Evolutionary conservation across 1,139 yeast genomes (phyloP).

Genomic region (Geotrichum restrictum): DNA sequence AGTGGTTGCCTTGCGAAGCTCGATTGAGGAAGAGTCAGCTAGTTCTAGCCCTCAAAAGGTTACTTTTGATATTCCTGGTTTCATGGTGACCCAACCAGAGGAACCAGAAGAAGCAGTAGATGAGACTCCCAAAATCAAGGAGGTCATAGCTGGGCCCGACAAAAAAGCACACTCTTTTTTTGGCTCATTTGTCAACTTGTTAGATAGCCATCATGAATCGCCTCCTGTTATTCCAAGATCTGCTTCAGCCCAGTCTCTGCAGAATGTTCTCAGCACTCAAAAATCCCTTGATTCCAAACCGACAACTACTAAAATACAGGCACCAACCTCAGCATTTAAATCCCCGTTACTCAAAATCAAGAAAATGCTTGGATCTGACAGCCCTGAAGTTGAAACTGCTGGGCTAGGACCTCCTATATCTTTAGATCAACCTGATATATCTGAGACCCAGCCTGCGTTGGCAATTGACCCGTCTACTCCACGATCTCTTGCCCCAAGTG

Average conservation of each 20-base stretch:
- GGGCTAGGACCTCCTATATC: constrained; percentile 5
- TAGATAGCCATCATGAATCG: constrained; percentile 10
- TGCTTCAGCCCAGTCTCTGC: constrained; percentile 12
- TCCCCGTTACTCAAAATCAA: constrained; percentile 23
- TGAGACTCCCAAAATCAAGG: background rate
- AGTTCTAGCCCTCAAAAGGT: constrained; percentile 12
- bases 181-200: constrained; percentile 11
- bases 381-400: constrained; percentile 1
- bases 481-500: constrained; percentile 1
- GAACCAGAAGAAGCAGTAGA: background rate
- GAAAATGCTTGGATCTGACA: constrained; percentile 23
- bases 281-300: background rate
- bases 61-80: constrained; percentile 14
- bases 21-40: constrained; percentile 4
- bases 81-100: constrained; percentile 15
- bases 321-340: constrained; percentile 15
- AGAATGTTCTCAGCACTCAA: background rate
- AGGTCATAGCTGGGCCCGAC: background rate
- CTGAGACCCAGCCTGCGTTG: background rate
- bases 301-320: background rate
- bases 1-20: background rate
- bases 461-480: constrained; percentile 1
- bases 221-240: constrained; percentile 8
- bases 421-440: background rate
- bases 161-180: constrained; percentile 14